These are phyloP conservation scores for Fereydounia khargensis DNA, from an alignment of 1,284 basidiomycete species.

Conservation along the genomic window DNA sequence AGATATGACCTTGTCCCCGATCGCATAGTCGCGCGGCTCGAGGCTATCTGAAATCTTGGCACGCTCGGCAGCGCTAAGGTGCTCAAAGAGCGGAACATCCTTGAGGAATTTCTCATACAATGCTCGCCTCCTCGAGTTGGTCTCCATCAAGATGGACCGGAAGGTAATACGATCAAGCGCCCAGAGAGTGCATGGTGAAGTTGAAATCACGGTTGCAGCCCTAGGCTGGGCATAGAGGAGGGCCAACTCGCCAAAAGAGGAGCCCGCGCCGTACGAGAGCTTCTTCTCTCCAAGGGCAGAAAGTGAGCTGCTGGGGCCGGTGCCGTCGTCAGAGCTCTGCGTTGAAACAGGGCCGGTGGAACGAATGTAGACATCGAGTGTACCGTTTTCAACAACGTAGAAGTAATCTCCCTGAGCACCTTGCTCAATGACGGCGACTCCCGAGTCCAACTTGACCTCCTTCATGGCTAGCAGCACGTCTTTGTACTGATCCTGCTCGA, in stretches of 20 bases:
- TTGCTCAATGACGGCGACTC: constrained; percentile 88
- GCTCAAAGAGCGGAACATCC: constrained; percentile 83
- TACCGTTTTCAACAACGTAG: constrained; percentile 90
- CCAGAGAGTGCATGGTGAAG: constrained; percentile 81
- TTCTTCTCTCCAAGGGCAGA: constrained; percentile 42
- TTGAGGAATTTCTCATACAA: constrained; percentile 95
- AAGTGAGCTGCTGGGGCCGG: constrained; percentile 11
- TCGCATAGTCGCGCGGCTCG: constrained; percentile 75
- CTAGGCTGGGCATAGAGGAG: constrained; percentile 97
- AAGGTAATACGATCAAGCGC: constrained; percentile 95
- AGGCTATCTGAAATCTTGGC: constrained; percentile 97
- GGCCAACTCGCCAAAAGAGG: constrained; percentile 92
- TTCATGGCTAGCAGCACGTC: constrained; percentile 95
- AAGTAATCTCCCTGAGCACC: constrained; percentile 96
- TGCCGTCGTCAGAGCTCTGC: constrained; percentile 31
- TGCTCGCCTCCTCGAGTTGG: constrained; percentile 68
- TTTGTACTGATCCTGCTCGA: constrained; percentile 91
- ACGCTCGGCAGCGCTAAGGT: constrained; percentile 79
- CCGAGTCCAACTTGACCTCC: constrained; percentile 71
- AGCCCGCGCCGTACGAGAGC: constrained; percentile 77
- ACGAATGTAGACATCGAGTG: constrained; percentile 80
- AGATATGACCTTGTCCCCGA: constrained; percentile 80
- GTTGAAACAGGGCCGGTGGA: constrained; percentile 19
- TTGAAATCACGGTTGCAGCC: constrained; percentile 86
- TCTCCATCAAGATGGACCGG: constrained; percentile 78